Conservation (phyloP, 2,329 filamentous ascomycete species). For the Chaetomiaceae sp. region DNA sequence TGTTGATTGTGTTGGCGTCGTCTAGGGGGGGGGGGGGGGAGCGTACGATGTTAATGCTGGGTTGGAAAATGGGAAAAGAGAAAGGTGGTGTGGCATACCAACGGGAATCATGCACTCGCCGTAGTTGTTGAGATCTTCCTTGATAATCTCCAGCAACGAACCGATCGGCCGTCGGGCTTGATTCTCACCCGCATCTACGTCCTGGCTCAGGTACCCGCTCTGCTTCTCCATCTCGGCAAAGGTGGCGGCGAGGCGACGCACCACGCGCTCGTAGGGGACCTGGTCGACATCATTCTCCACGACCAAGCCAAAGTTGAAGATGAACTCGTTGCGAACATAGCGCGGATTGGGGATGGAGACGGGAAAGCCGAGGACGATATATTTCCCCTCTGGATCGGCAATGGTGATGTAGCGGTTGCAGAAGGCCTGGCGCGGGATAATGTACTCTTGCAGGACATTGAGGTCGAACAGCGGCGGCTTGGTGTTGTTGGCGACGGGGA, state of each 20-base stretch:
- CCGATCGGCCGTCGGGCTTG: constrained; percentile 64
- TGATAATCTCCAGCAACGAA: constrained; percentile 74
- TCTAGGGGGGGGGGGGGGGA: constrained; percentile 47
- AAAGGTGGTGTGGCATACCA: constrained; percentile 47
- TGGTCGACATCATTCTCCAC: constrained; percentile 55
- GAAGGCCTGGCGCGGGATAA: constrained; percentile 92
- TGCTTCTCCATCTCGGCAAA: constrained; percentile 92
- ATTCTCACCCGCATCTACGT: constrained; percentile 38
- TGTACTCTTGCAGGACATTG: constrained; percentile 79
- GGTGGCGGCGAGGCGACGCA: constrained; percentile 76
- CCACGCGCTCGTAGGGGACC: constrained; percentile 76
- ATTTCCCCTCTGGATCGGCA: constrained; percentile 63
- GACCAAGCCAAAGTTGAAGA: constrained; percentile 88
- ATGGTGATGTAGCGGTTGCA: constrained; percentile 87
- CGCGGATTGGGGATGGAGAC: constrained; percentile 78
- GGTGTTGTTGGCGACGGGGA: constrained; percentile 36
- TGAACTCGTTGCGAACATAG: constrained; percentile 92
- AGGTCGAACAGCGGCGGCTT: constrained; percentile 74
- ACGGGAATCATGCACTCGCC: constrained; percentile 98
- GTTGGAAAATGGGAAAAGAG: not conserved
- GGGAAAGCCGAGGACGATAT: constrained; percentile 81
- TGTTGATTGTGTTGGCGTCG: constrained; percentile 89
- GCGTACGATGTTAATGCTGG: constrained; percentile 14
- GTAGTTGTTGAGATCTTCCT: constrained; percentile 91
- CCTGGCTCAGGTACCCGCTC: constrained; percentile 71